These are phyloP conservation scores for Argentina anserina DNA, from an alignment of 306 rosid species.

Conservation along the genomic window DNA sequence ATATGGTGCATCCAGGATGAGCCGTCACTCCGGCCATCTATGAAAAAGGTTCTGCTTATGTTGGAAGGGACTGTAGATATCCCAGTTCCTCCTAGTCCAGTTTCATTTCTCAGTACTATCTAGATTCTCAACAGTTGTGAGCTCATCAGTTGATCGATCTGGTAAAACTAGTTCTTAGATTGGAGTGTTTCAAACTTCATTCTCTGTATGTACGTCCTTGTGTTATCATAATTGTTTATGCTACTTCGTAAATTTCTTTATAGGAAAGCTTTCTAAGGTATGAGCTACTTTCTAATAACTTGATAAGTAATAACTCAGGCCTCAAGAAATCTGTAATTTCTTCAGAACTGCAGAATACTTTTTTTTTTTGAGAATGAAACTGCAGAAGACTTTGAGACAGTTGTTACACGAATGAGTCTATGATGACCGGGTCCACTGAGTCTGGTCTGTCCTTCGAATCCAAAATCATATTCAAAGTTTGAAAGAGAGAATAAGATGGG, in stretches of 20 bases:
- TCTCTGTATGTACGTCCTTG: neutral
- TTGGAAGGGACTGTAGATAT: constrained; percentile 26
- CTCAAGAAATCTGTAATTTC: too few species aligned
- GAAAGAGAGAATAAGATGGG: neutral
- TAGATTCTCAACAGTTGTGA: neutral
- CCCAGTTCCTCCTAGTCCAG: constrained; percentile 10
- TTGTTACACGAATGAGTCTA: too few species aligned
- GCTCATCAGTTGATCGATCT: neutral
- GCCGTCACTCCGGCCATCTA: constrained; percentile 26
- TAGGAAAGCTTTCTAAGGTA: too few species aligned
- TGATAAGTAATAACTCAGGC: too few species aligned
- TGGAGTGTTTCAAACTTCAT: neutral
- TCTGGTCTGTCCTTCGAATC: neutral
- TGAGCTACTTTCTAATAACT: neutral
- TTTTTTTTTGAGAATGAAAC: too few species aligned
- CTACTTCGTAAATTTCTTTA: neutral
- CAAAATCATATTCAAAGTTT: too few species aligned
- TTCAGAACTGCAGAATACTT: too few species aligned
- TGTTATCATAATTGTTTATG: neutral
- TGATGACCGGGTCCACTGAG: neutral
- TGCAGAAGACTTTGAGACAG: neutral
- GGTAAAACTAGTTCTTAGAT: too few species aligned
- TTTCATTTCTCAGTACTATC: constrained; percentile 1
- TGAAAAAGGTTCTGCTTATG: constrained; percentile 24
- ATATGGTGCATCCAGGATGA: constrained; percentile 32